phyloP scores from a whole-genome alignment of 2,329 filamentous ascomycete genomes.

The Bertia moriformis region DNA sequence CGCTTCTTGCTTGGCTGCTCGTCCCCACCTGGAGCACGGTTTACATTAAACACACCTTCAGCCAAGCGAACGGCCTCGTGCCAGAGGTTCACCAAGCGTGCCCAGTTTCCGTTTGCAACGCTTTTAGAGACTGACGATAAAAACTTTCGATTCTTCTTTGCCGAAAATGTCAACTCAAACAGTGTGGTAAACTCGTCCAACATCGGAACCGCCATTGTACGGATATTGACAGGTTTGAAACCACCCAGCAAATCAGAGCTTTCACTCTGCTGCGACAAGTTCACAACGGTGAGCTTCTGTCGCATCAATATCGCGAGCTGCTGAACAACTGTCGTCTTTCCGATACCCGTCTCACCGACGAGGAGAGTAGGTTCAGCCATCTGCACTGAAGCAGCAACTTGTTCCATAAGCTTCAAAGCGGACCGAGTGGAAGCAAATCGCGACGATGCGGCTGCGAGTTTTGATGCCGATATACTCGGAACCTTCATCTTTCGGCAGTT shows the following conservation, averaged over 20 bases:
- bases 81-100: conserved; percentile 73
- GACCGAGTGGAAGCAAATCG: conserved; percentile 83
- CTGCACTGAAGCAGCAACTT: conserved; percentile 69
- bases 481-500: conserved; percentile 39
- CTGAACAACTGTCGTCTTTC: conserved; percentile 92
- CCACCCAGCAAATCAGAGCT: conserved; percentile 89
- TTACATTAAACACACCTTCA: conserved; percentile 45
- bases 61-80: conserved; percentile 81
- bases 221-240: conserved; percentile 87
- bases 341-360: conserved; percentile 97
- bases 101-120: conserved; percentile 73
- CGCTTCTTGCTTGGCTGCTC: conserved; percentile 20
- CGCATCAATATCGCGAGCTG: conserved; percentile 74
- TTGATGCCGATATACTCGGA: conserved; percentile 28
- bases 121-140: conserved; percentile 67
- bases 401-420: conserved; percentile 72
- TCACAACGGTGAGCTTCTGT: conserved; percentile 80
- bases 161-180: conserved; percentile 75
- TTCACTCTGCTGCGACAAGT: conserved; percentile 95
- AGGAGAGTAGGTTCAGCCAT: conserved; percentile 80
- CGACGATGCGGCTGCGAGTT: conserved; percentile 34
- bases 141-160: conserved; percentile 76
- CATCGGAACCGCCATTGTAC: conserved; percentile 73
- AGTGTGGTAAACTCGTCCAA: conserved; percentile 89
- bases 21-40: conserved; percentile 18